phyloP scores from a whole-genome alignment of 352 stramenopile genomes.

The Pythium dissotocum region DNA sequence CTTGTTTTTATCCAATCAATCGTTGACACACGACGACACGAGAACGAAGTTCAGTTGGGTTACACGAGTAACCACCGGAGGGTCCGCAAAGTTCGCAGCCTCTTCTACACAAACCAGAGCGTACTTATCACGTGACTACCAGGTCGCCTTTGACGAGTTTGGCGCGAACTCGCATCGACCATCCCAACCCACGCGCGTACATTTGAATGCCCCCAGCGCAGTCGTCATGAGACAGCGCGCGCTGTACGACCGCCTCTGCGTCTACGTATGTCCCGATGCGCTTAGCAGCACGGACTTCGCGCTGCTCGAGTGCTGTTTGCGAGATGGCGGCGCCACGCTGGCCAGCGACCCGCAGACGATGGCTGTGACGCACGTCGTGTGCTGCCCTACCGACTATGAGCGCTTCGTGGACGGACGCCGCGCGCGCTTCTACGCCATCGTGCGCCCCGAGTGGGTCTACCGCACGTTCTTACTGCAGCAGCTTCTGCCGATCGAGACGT shows the following conservation, averaged over 20 bases:
- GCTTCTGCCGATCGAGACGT: conserved; percentile 64
- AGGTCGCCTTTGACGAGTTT: neutral
- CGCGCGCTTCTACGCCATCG: conserved; percentile 68
- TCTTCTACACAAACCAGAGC: neutral
- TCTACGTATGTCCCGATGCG: conserved; percentile 54
- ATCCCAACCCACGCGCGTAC: neutral
- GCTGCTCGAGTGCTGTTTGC: conserved; percentile 60
- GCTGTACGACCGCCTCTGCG: conserved; percentile 50
- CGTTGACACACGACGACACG: conserved; percentile 18
- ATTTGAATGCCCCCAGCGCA: conserved; percentile 5
- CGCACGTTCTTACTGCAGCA: conserved; percentile 66
- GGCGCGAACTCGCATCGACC: conserved; percentile 12
- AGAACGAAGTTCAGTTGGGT: conserved; percentile 8
- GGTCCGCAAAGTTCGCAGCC: neutral
- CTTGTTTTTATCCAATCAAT: conserved; percentile 12
- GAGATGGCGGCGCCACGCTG: conserved; percentile 59
- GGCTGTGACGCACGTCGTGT: conserved; percentile 73
- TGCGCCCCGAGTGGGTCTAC: conserved; percentile 82
- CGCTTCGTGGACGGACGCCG: conserved; percentile 51
- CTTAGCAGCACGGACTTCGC: conserved; percentile 40
- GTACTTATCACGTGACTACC: conserved; percentile 14
- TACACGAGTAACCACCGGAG: neutral
- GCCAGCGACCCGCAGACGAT: conserved; percentile 31
- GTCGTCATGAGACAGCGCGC: conserved; percentile 41
- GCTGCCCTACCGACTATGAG: conserved; percentile 52